phyloP scores from a whole-genome alignment of 139 green algal species.

The Parachlorella kessleri region DNA sequence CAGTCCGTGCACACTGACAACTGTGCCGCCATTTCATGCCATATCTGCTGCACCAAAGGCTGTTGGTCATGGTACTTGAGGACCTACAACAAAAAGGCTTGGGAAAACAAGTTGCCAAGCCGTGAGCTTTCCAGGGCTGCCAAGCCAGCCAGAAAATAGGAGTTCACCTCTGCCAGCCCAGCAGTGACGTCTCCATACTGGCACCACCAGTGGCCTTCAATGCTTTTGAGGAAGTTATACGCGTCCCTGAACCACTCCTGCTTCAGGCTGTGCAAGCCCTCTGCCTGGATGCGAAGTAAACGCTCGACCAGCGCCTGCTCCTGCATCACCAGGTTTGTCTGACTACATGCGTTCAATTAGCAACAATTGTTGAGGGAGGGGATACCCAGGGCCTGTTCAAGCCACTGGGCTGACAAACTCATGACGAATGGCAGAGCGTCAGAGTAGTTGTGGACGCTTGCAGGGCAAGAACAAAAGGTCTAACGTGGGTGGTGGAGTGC shows the following conservation, averaged over 20 bases:
- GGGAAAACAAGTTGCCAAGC: background rate
- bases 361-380: no score
- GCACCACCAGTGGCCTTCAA: conserved; percentile 40
- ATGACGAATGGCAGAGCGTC: no score
- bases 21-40: conserved; percentile 19
- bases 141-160: background rate
- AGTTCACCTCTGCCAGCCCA: background rate
- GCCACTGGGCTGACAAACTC: no score
- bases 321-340: no score
- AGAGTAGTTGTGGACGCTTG: no score
- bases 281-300: background rate
- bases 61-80: conserved; percentile 24
- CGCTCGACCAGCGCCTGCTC: background rate
- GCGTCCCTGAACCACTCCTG: conserved; percentile 34
- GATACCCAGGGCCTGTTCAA: no score
- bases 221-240: conserved; percentile 14
- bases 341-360: no score
- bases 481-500: no score
- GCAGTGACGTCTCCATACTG: conserved; percentile 16
- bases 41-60: conserved; percentile 36
- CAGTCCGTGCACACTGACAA: conserved; percentile 27
- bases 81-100: conserved; percentile 19
- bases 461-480: no score
- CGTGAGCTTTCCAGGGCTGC: background rate
- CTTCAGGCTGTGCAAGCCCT: background rate